Conservation (phyloP, 768 basidiomycete species). For the Collybia sordida region DNA sequence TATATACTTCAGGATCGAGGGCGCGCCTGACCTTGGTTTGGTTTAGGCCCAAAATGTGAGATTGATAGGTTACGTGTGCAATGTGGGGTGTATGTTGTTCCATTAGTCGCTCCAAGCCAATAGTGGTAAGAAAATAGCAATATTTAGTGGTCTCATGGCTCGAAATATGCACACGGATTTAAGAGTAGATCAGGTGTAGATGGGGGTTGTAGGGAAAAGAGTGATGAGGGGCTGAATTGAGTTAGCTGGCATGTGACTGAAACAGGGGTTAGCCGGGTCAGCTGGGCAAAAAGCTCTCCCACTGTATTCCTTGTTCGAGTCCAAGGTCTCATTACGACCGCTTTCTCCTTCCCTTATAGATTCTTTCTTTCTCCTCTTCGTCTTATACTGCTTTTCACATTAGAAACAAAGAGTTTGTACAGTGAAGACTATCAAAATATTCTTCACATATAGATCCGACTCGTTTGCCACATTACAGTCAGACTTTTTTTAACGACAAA, state of each 20-base stretch:
- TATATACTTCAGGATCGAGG: too few species aligned
- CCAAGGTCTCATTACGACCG: slow-evolving; percentile 11
- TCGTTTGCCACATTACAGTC: slow-evolving; percentile 8
- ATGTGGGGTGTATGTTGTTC: too few species aligned
- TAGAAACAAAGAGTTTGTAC: slow-evolving; percentile 10
- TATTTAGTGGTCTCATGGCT: too few species aligned
- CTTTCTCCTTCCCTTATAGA: slow-evolving; percentile 17
- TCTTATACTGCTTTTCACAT: slow-evolving; percentile 16
- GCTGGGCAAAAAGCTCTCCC: slow-evolving; percentile 24
- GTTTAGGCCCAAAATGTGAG: too few species aligned
- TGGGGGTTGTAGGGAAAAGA: too few species aligned
- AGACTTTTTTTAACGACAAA: slow-evolving; percentile 16
- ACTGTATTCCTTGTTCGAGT: slow-evolving; percentile 16
- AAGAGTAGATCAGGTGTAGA: too few species aligned
- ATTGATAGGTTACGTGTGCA: too few species aligned
- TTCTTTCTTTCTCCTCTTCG: slow-evolving; percentile 14
- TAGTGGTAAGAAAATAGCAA: too few species aligned
- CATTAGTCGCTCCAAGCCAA: too few species aligned
- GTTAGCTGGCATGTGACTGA: slow-evolving; percentile 20
- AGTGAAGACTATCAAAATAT: slow-evolving; percentile 8
- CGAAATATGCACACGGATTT: too few species aligned
- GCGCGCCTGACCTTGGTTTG: too few species aligned
- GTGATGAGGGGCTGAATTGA: too few species aligned
- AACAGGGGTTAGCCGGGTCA: slow-evolving; percentile 25
- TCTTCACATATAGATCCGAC: slow-evolving; percentile 15